phyloP scores from a whole-genome alignment of 768 basidiomycete genomes.

The Fistulinella prunicolor region DNA sequence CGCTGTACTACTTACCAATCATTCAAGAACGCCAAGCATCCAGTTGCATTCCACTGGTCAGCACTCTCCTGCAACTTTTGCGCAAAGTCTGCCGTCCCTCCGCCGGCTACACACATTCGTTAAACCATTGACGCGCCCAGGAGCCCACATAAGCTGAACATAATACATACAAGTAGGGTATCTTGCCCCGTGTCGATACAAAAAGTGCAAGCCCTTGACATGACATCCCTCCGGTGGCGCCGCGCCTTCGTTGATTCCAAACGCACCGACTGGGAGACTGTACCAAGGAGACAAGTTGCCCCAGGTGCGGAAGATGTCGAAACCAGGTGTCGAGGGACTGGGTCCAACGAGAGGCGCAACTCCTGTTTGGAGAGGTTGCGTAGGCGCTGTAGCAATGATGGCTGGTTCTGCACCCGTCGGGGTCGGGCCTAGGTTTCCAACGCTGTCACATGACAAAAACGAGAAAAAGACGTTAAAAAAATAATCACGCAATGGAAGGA shows the following conservation, averaged over 20 bases:
- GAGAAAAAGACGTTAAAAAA: background rate
- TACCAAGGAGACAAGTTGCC: constrained; percentile 88
- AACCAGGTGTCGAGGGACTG: too few species aligned
- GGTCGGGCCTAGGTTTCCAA: constrained; percentile 75
- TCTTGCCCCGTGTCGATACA: constrained; percentile 82
- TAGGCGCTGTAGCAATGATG: constrained; percentile 68
- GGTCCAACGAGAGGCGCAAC: constrained; percentile 61
- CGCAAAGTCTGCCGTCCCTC: constrained; percentile 61
- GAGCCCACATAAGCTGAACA: too few species aligned
- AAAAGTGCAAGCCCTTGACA: constrained; percentile 70
- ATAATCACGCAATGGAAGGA: too few species aligned
- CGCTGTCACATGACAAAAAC: constrained; percentile 22
- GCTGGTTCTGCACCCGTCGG: constrained; percentile 79
- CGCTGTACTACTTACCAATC: constrained; percentile 62
- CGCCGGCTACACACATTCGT: constrained; percentile 52
- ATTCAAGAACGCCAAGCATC: constrained; percentile 73
- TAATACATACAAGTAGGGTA: constrained; percentile 59
- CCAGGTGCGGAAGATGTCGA: constrained; percentile 75
- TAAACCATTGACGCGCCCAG: too few species aligned
- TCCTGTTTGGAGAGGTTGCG: constrained; percentile 75
- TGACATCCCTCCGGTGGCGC: constrained; percentile 67
- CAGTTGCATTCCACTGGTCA: constrained; percentile 60
- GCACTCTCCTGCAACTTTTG: constrained; percentile 53
- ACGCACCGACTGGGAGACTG: constrained; percentile 61
- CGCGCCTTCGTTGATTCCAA: constrained; percentile 71